Base-by-base conservation (phyloP, 129 eudicot genomes). In the Lactuca saligna region DNA sequence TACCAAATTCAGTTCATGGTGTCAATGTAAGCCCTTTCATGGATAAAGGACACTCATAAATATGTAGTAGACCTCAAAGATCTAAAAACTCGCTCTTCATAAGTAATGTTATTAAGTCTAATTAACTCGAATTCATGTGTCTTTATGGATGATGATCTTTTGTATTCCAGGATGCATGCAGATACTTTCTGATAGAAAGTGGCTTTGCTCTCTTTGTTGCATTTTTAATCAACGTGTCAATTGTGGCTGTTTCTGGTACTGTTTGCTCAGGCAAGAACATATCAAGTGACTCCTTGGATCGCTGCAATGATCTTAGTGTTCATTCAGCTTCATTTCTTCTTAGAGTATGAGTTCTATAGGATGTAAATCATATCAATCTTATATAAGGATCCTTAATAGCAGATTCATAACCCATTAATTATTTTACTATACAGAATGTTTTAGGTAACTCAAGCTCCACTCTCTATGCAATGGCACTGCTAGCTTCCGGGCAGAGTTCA, bases 401-500 rank as follows among this genome's bases (percentile, higher is more conserved):
- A 39, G 29, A 64, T 34, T 68, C 3, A 59, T 34, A 4, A 32
- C 1, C 41, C 12, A 32, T 0, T 20, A 32, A 32, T 0, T 20
- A 32, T 31, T 42, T 49, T 72, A 42, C 35, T 33, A n/a, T 33
- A 14, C 84, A 89, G 96, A 86, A 93, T 87, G 96, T 93, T 35
- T 71, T 93, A 70, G 98, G 98, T 51, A 93, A 81, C 64, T 84
- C 91, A 11, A 87, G 95, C 57, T 89, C 95, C 7, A 89, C 81
- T 25, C 61, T 93, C n/a, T 93, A 86, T 61, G 95, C 89, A 35
- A 79, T 89, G 63, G 96, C 96, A 2, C 73, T 93, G 9, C 73
- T 93, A 60, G 98, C 98, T 57, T 93, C 98, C n/a, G 98, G 98
- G 3, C 98, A 93, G 78, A 93, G 98, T 75, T 93, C 98, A 49